Evolutionary conservation across 805 yeast genomes (phyloP).

Genomic region (Kazachstania kunashirensis): DNA sequence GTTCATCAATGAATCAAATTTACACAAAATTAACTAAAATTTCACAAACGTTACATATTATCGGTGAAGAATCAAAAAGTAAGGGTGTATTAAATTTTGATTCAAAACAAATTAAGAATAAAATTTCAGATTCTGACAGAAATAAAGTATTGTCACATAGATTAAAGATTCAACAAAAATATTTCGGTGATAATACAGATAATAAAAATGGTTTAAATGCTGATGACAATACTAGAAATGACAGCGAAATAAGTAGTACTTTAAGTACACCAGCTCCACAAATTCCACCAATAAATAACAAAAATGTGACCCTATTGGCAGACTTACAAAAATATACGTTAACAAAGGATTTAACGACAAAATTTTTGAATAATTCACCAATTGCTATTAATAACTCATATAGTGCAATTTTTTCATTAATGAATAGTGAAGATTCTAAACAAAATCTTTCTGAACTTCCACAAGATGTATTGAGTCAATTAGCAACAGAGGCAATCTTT

Average conservation of each 20-base stretch:
- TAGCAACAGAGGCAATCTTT: conserved; percentile 61
- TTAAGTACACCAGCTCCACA: conserved; percentile 2
- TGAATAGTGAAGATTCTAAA: conserved; percentile 49
- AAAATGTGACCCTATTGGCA: background rate
- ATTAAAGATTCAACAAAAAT: conserved; percentile 2
- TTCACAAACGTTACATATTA: conserved; percentile 26
- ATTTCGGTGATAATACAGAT: background rate
- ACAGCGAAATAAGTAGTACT: background rate
- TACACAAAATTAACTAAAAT: conserved; percentile 25
- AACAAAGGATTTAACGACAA: conserved; percentile 16
- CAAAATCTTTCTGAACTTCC: conserved; percentile 65
- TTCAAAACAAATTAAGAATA: conserved; percentile 17
- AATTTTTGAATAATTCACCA: conserved; percentile 29
- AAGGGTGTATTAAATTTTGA: conserved; percentile 27
- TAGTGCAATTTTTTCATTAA: conserved; percentile 57
- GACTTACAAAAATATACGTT: conserved; percentile 23
- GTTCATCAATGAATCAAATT: conserved; percentile 13
- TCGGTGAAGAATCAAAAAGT: conserved; percentile 30
- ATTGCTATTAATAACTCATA: conserved; percentile 39
- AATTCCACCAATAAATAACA: background rate
- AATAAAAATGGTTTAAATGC: background rate
- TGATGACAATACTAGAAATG: background rate
- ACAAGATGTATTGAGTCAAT: conserved; percentile 46
- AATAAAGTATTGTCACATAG: conserved; percentile 10
- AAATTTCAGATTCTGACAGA: conserved; percentile 18